Conservation (phyloP, 805 yeast species). For the Saturnispora halmiae region DNA sequence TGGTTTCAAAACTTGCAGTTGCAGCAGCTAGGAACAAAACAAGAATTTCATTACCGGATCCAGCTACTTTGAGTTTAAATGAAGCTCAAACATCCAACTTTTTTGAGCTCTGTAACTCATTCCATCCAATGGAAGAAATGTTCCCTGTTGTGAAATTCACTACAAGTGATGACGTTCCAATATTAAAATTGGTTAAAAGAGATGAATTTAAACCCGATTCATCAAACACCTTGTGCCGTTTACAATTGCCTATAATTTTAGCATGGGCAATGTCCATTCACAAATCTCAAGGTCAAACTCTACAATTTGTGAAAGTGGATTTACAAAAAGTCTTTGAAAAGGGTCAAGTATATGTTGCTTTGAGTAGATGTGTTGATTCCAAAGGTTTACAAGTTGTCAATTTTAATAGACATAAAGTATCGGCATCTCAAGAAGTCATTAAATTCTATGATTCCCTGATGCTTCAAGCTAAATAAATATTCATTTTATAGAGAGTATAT, state of each 20-base stretch:
- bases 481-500: not conserved
- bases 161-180: conserved; percentile 24
- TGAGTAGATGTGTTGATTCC: conserved; percentile 66
- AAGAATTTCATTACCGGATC: conserved; percentile 9
- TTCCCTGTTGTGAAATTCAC: conserved; percentile 43
- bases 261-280: conserved; percentile 84
- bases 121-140: conserved; percentile 18
- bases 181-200: conserved; percentile 25
- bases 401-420: conserved; percentile 49
- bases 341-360: conserved; percentile 79
- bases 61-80: conserved; percentile 9
- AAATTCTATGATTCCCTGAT: conserved; percentile 42
- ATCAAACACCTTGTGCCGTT: conserved; percentile 30
- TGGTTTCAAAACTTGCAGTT: conserved; percentile 7
- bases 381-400: conserved; percentile 57
- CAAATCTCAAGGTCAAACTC: conserved; percentile 79
- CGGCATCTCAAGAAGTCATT: conserved; percentile 51
- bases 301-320: conserved; percentile 62
- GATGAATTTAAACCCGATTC: conserved; percentile 30
- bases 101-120: conserved; percentile 18
- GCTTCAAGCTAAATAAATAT: not conserved
- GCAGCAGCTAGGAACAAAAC: conserved; percentile 5
- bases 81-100: conserved; percentile 6
- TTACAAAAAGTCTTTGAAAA: conserved; percentile 59
- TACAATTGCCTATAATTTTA: conserved; percentile 59